Base-by-base conservation (phyloP, 2,329 filamentous ascomycete genomes). In the Cercospora sp. region DNA sequence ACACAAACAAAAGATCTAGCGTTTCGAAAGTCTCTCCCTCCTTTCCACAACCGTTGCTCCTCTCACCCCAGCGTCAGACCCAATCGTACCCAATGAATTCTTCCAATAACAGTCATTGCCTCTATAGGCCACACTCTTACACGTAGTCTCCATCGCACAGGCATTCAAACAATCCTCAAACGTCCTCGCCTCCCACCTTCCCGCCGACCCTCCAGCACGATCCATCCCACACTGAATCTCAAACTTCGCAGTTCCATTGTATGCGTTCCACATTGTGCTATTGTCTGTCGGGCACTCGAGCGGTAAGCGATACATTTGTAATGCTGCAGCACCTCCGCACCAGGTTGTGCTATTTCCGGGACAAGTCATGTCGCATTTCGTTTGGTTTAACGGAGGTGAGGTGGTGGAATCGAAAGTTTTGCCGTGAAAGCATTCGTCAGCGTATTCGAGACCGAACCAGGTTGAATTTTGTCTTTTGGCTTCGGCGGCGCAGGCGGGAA, bases 381-480 rank as follows among this genome's bases (percentile, higher is more conserved):
- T 49, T 16, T 63, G 61, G 28, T 18, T 24, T 1, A 63, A 26
- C 0, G 43, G 61, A 12, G 26, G 37, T 21, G 26, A 28, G 26
- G 26, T 28, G 28, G 26, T 59, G 18, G 55, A 32, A 9, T 37
- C 28, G 34, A 59, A 45, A 1, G 45, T 30, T n/a, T 65, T 53
- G 37, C 64, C 66, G 34, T 58, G 65, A 12, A 32, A 70, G 66
- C 66, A 70, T 57, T 70, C 32, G 66, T 66, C 21, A 26, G 73
- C 74, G 65, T 78, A 79, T 65, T 81, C 78, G 37, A 79, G 73
- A n/a, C 80, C 81, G 18, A 65, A 58, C 18, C 34, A 59, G 3
- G 49, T 45, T 21, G n/a, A 24, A 6, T 68, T 68, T 60, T 72
- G 75, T 8, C 69, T 70, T 70, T 73, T 72, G 28, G 74, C 74